Conservation (phyloP, 345 rosid species). For the Raphanus sativus region DNA sequence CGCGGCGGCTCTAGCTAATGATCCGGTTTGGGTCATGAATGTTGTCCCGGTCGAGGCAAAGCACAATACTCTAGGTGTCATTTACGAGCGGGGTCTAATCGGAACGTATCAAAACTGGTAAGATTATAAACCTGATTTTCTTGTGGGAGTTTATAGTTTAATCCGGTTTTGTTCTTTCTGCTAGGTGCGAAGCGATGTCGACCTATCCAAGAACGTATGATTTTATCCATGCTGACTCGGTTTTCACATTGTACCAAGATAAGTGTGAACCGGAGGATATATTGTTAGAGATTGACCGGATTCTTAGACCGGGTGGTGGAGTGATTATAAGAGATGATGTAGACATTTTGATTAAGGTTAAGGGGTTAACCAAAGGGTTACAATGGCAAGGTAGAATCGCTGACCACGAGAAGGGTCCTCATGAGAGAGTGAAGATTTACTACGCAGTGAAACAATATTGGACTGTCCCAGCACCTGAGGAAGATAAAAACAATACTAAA, state of each 20-base stretch:
- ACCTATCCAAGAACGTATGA: slow-evolving; percentile 96
- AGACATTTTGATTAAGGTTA: slow-evolving; percentile 60
- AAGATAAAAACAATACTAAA: slow-evolving; percentile 27
- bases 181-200: slow-evolving; percentile 80
- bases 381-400: slow-evolving; percentile 77
- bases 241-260: slow-evolving; percentile 65
- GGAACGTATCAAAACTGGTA: slow-evolving; percentile 97
- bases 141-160: background rate
- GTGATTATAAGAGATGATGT: slow-evolving; percentile 88
- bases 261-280: slow-evolving; percentile 79
- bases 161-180: background rate
- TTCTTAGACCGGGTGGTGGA: slow-evolving; percentile 82
- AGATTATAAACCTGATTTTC: slow-evolving; percentile 1
- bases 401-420: slow-evolving; percentile 82
- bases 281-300: slow-evolving; percentile 84
- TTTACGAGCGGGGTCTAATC: slow-evolving; percentile 82
- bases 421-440: slow-evolving; percentile 69
- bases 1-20: slow-evolving; percentile 71
- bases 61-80: slow-evolving; percentile 70
- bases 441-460: slow-evolving; percentile 78
- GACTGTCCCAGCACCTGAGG: slow-evolving; percentile 50
- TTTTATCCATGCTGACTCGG: slow-evolving; percentile 74
- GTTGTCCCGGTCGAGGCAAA: slow-evolving; percentile 63
- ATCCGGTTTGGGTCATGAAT: slow-evolving; percentile 93
- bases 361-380: slow-evolving; percentile 59